phyloP scores from a whole-genome alignment of 2,329 filamentous ascomycete genomes.

The Colletotrichum musae region DNA sequence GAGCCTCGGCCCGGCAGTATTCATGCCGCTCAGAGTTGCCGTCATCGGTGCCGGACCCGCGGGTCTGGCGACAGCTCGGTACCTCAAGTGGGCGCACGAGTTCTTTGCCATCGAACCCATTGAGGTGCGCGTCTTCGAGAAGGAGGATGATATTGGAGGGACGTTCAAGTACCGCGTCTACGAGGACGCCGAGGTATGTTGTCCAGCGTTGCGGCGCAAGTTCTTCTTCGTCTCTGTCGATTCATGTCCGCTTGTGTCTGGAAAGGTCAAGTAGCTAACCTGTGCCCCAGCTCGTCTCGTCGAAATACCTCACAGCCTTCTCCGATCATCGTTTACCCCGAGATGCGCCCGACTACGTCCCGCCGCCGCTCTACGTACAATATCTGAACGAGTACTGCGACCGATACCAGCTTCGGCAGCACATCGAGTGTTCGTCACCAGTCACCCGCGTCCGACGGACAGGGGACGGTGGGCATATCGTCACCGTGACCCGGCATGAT shows the following conservation, averaged over 20 bases:
- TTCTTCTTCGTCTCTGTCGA: too few species aligned
- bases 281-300: constrained; percentile 55
- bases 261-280: constrained; percentile 1
- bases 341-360: constrained; percentile 61
- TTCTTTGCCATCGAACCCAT: constrained; percentile 56
- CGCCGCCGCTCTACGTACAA: constrained; percentile 54
- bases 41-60: constrained; percentile 60
- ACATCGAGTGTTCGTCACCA: constrained; percentile 53
- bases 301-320: constrained; percentile 65
- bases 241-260: too few species aligned
- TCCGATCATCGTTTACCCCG: constrained; percentile 62
- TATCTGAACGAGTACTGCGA: constrained; percentile 60
- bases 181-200: constrained; percentile 58
- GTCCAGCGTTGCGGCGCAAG: background rate
- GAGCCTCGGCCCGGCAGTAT: constrained; percentile 5
- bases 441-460: constrained; percentile 48
- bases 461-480: constrained; percentile 21
- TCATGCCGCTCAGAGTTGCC: constrained; percentile 49
- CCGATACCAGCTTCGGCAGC: constrained; percentile 54
- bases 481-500: constrained; percentile 15
- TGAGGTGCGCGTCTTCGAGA: constrained; percentile 61
- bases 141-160: constrained; percentile 59
- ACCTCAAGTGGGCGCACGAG: constrained; percentile 56
- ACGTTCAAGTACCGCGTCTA: constrained; percentile 64
- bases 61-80: constrained; percentile 59